Evolutionary conservation across 148 eudicot species (phyloP), one percentile per base, ranked within the genome.

Genomic region (Dysphania ambrosioides): DNA sequence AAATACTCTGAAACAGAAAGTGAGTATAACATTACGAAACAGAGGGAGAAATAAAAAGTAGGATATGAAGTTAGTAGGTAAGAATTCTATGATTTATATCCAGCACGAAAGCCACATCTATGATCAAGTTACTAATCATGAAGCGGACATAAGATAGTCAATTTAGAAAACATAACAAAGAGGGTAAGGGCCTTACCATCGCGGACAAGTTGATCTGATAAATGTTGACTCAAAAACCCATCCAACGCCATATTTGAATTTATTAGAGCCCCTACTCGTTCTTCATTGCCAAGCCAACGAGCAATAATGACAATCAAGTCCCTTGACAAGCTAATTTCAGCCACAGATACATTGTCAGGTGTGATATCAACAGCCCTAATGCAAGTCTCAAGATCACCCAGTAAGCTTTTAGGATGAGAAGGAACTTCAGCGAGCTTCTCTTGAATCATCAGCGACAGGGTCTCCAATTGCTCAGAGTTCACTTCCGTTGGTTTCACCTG

Each of bases 401-500:
- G 79, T 77, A 95, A 78, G 79, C 96, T 84, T 84, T 88, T 89
- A 36, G 90, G 82, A 77, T 85, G 93, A 74, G 85, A 74, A 60
- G 90, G 89, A 79, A 81, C 40, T 76, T 89, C 87, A 44, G 86
- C 88, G 59, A 92, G 88, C 85, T 81, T 87, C 77, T 92, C 91
- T 66, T 85, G 90, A 79, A 95, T 95, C 66, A 81, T 83, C 63
- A 63, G 81, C 79, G 94, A 90, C 72, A 95, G 84, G n/a, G 72
- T 76, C 73, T 90, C 92, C 81, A 95, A 68, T 38, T 95, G 96
- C 71, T 58, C 51, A 0, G 82, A 72, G 84, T 87, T 80, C 63
- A 95, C 91, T 85, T 92, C 99, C 56, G 89, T 82, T 51, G 97
- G 97, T 79, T 95, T 95, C 68, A 95, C 88, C 98, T 94, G 87